Conservation (phyloP, 768 basidiomycete species). For the Omphalotus guepiniiformis region DNA sequence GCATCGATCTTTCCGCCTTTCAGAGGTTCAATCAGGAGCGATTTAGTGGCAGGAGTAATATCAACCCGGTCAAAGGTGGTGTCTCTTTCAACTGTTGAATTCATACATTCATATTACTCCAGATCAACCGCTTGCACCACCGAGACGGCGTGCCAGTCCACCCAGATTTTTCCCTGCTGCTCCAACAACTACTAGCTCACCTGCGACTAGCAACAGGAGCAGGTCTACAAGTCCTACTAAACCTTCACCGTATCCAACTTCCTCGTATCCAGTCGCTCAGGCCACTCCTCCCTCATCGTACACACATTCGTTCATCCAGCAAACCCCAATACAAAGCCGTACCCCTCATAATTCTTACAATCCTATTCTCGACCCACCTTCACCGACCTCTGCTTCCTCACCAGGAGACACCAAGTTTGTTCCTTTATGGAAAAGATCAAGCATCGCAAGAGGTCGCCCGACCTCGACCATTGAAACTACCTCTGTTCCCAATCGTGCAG, state of each 20-base stretch:
- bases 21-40: slow-evolving; percentile 5
- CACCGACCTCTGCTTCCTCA: not conserved
- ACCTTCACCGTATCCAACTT: not conserved
- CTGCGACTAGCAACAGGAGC: not conserved
- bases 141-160: not conserved
- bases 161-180: slow-evolving; percentile 1
- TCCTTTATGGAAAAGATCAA: slow-evolving; percentile 3
- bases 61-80: not conserved
- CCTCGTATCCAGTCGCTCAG: too few species aligned
- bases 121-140: not conserved
- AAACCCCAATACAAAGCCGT: not conserved
- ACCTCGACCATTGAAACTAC: too few species aligned
- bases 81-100: not conserved
- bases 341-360: not conserved
- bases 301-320: not conserved
- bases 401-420: slow-evolving; percentile 1
- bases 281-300: too few species aligned
- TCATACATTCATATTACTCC: not conserved
- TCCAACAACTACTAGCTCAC: not conserved
- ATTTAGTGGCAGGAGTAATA: slow-evolving; percentile 3
- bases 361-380: not conserved
- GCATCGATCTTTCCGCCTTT: slow-evolving; percentile 4
- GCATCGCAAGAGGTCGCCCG: slow-evolving; percentile 1
- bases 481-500: too few species aligned
- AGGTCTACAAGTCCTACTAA: not conserved